These are phyloP conservation scores for Marasmius oreades DNA, from an alignment of 1,284 basidiomycete genomes.

Conservation along the genomic window DNA sequence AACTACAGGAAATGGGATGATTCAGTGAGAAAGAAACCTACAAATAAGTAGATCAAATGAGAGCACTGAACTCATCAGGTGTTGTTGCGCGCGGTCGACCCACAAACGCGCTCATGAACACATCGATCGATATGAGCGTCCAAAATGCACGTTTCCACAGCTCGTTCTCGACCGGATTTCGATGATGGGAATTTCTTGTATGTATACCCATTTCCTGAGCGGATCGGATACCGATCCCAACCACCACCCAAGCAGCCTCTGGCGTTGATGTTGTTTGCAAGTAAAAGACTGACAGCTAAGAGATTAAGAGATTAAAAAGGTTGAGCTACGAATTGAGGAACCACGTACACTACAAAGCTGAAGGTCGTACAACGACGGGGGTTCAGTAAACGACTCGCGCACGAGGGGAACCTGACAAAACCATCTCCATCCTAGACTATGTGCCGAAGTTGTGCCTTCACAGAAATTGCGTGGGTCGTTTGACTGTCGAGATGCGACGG, in stretches of 20 bases:
- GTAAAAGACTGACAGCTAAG: conserved; percentile 34
- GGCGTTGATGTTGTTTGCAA: conserved; percentile 49
- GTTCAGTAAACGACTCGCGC: not conserved
- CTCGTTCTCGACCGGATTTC: too few relatives aligned
- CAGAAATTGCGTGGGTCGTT: conserved; percentile 42
- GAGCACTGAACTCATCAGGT: too few relatives aligned
- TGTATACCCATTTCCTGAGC: conserved; percentile 72
- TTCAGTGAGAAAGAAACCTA: too few relatives aligned
- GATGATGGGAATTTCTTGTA: conserved; percentile 25
- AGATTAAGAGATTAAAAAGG: too few relatives aligned
- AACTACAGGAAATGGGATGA: conserved; percentile 27
- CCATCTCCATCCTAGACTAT: conserved; percentile 50
- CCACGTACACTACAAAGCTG: conserved; percentile 7
- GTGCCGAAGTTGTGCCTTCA: conserved; percentile 22
- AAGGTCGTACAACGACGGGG: not conserved
- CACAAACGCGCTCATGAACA: too few relatives aligned
- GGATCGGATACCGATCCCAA: conserved; percentile 61
- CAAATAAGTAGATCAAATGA: too few relatives aligned
- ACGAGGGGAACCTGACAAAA: conserved; percentile 21
- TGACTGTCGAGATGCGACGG: conserved; percentile 41
- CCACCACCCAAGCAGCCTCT: conserved; percentile 64
- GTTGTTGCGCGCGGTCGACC: too few relatives aligned
- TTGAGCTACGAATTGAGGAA: not conserved
- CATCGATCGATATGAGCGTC: too few relatives aligned
- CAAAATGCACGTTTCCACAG: too few relatives aligned